A percentile compares a stretch with the other conserved stretches of the same genome.
phyloP scores from a whole-genome alignment of 208 protist genomes.

The Trypanosoma vivax region DNA sequence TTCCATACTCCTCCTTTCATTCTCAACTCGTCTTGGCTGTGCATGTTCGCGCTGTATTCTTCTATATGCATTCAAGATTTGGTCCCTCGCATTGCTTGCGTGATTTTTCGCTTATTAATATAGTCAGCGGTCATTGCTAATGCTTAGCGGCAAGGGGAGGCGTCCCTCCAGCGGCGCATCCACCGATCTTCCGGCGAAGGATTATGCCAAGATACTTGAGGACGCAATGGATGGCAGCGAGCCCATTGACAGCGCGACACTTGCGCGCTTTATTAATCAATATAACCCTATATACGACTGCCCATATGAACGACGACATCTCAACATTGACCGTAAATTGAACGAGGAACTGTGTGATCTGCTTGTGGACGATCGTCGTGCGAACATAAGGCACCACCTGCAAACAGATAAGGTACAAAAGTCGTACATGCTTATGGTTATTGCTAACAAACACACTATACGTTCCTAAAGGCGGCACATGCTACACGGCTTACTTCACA shows the following conservation, averaged over 20 bases:
- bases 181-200: not conserved
- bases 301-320: slow-evolving; percentile 18
- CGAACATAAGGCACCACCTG: slow-evolving; percentile 31
- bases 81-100: too few species aligned
- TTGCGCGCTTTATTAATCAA: slow-evolving; percentile 42
- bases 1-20: too few species aligned
- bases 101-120: too few species aligned
- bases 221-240: not conserved
- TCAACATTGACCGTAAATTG: slow-evolving; percentile 36
- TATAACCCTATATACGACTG: slow-evolving; percentile 49
- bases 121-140: not conserved
- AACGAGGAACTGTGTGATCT: slow-evolving; percentile 33
- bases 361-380: slow-evolving; percentile 56
- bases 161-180: not conserved
- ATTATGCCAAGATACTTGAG: not conserved
- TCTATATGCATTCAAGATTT: too few species aligned
- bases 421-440: slow-evolving; percentile 8
- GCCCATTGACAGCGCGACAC: slow-evolving; percentile 22
- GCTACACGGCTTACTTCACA: slow-evolving; percentile 9
- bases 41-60: too few species aligned
- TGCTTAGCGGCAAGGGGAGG: not conserved
- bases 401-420: slow-evolving; percentile 19
- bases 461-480: slow-evolving; percentile 2
- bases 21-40: too few species aligned
- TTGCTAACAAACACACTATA: slow-evolving; percentile 7